These are phyloP conservation scores for Coffea humblotiana DNA, from an alignment of 305 asterid species.

Conservation along the genomic window DNA sequence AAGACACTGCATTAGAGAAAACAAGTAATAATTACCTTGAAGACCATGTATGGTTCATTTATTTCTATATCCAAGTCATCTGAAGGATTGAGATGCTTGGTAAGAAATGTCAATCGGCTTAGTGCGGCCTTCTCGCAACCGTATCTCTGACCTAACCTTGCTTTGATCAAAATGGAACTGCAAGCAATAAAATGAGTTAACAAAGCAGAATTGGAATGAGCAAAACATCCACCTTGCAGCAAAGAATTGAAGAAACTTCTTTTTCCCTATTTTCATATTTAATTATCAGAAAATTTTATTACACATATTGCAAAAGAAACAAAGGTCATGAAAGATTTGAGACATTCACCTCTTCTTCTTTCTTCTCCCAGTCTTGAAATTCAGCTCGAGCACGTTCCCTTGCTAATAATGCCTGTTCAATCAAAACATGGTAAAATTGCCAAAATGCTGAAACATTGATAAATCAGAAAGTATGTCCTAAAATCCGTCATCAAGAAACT, in stretches of 20 bases:
- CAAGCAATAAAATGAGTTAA: slow-evolving; percentile 25
- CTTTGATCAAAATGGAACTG: slow-evolving; percentile 95
- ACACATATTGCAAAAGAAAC: slow-evolving; percentile 1
- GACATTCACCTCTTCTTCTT: slow-evolving; percentile 80
- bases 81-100: slow-evolving; percentile 75
- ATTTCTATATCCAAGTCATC: slow-evolving; percentile 71
- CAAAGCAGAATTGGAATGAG: not conserved
- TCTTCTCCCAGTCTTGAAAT: slow-evolving; percentile 97
- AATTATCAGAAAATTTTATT: not conserved
- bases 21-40: slow-evolving; percentile 46
- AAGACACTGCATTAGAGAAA: slow-evolving; percentile 1
- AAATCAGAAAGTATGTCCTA: not conserved
- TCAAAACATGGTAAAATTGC: slow-evolving; percentile 15
- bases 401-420: slow-evolving; percentile 68
- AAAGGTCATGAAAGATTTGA: slow-evolving; percentile 16
- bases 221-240: too few relatives aligned
- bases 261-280: too few relatives aligned
- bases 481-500: not conserved
- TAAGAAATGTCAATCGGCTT: slow-evolving; percentile 84
- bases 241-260: too few relatives aligned
- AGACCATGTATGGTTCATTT: slow-evolving; percentile 80
- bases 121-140: slow-evolving; percentile 84
- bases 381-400: slow-evolving; percentile 97
- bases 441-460: not conserved
- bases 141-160: slow-evolving; percentile 82